Conservation (phyloP, 176 grass and related monocot species). For the Cymbopogon citratus region DNA sequence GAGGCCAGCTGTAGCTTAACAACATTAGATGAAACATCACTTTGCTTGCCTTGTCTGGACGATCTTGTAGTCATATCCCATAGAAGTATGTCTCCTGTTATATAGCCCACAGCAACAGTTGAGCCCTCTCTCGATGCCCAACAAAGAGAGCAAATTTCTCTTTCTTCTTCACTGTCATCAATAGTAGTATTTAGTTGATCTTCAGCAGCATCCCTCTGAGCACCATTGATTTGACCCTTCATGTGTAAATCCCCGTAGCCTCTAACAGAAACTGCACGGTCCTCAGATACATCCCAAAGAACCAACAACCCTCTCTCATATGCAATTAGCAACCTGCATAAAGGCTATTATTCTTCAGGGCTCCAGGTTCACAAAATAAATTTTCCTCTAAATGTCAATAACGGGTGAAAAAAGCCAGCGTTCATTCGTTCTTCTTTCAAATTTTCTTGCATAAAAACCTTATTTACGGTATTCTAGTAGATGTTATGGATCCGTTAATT, state of each 20-base stretch:
- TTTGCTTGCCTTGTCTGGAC: constrained; percentile 53
- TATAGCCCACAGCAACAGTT: constrained; percentile 69
- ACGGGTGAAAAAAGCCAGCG: constrained; percentile 18
- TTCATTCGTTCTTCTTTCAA: neutral
- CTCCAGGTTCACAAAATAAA: constrained; percentile 12
- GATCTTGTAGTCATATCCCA: constrained; percentile 58
- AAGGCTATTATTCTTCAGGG: neutral
- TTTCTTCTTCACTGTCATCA: constrained; percentile 59
- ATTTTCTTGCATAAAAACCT: neutral
- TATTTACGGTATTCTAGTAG: neutral
- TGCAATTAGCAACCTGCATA: constrained; percentile 78
- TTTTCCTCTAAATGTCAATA: neutral
- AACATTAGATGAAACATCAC: constrained; percentile 43
- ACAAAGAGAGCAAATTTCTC: constrained; percentile 86
- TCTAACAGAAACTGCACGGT: constrained; percentile 45
- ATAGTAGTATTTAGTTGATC: constrained; percentile 33
- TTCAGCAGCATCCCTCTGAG: constrained; percentile 24
- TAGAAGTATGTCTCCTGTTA: constrained; percentile 87
- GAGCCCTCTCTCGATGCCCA: constrained; percentile 71
- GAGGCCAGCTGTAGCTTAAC: constrained; percentile 85
- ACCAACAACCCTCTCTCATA: constrained; percentile 84
- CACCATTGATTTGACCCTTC: constrained; percentile 37
- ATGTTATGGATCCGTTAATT: neutral
- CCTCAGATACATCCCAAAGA: constrained; percentile 84
- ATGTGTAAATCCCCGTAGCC: constrained; percentile 53